Base-by-base conservation (phyloP, 2,329 filamentous ascomycete genomes). In the Aspergillus fischeri region DNA sequence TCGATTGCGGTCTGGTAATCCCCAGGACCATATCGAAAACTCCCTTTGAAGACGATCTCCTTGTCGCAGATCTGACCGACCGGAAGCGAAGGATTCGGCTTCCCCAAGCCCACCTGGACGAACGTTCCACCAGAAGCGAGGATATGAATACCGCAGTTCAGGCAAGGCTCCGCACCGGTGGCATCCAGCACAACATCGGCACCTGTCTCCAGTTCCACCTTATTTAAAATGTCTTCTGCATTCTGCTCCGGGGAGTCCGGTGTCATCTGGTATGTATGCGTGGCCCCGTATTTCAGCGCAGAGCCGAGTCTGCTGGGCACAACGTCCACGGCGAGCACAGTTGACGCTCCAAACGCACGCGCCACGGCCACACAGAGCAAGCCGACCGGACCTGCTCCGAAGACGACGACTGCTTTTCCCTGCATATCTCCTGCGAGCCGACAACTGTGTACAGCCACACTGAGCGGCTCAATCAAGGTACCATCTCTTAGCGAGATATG, bases 51-150 rank as follows among this genome's bases (percentile, higher is more conserved):
- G 3, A 87, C 92, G 29, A 95, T 81, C 79, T 96, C 92, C 78
- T 96, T 96, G 55, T 86, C 81, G 71, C 91, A 94, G 72, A 94
- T 80, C 14, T 94, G 60, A 89, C 92, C 80, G 92, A 95, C 28
- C 73, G 65, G 65, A 21, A 67, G 8, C 1, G 56, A 88, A 72
- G 95, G 90, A 66, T 94, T 89, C 14, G 85, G 72, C 71, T 88
- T 88, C 67, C 92, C 92, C 89, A 96, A 92, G 52, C 91, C 92
- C 51, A 86, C 89, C 75, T 94, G 90, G 4, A 93, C 86, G 67
- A 90, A 92, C 9, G 82, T 86, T 27, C 89, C 89, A 52, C 89
- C 89, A 42, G 78, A 78, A 62, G 85, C 80, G 27, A 91, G 81
- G 17, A 81, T 80, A 75, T 90, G 85, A 64, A 92, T 81, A 20